Conservation (phyloP, 176 grass and related monocot genomes). For the Chloris gayana region DNA sequence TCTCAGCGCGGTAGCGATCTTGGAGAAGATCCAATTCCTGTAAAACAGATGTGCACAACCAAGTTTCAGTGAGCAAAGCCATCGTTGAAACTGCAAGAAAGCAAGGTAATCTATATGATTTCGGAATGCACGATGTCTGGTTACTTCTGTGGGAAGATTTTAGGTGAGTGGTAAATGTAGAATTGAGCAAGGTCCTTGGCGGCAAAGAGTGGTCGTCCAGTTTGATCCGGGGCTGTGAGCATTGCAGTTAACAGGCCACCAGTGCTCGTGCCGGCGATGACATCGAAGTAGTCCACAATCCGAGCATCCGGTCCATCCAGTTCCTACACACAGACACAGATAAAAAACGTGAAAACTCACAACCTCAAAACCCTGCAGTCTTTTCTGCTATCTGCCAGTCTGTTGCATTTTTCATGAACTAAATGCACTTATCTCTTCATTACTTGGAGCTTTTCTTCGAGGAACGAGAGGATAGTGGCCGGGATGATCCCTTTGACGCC, state of each 20-base stretch:
- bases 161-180: conserved; percentile 57
- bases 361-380: background rate
- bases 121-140: background rate
- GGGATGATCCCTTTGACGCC: conserved; percentile 77
- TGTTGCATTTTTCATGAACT: background rate
- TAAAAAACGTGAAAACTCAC: background rate
- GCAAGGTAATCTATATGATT: background rate
- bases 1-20: conserved; percentile 26
- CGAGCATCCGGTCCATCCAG: conserved; percentile 58
- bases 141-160: conserved; percentile 74
- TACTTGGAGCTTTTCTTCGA: conserved; percentile 70
- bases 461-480: conserved; percentile 57
- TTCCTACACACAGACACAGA: conserved; percentile 32
- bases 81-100: background rate
- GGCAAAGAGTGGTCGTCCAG: conserved; percentile 49
- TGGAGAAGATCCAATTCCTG: conserved; percentile 40
- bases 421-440: conserved; percentile 18
- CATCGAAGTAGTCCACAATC: conserved; percentile 75
- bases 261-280: conserved; percentile 71
- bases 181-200: conserved; percentile 63
- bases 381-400: too few species aligned
- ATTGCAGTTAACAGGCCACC: conserved; percentile 66
- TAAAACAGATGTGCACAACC: background rate
- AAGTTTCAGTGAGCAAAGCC: conserved; percentile 1
- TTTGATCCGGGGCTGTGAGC: conserved; percentile 56